phyloP scores from a whole-genome alignment of 306 rosid species.

The Citrullus mucosospermus region DNA sequence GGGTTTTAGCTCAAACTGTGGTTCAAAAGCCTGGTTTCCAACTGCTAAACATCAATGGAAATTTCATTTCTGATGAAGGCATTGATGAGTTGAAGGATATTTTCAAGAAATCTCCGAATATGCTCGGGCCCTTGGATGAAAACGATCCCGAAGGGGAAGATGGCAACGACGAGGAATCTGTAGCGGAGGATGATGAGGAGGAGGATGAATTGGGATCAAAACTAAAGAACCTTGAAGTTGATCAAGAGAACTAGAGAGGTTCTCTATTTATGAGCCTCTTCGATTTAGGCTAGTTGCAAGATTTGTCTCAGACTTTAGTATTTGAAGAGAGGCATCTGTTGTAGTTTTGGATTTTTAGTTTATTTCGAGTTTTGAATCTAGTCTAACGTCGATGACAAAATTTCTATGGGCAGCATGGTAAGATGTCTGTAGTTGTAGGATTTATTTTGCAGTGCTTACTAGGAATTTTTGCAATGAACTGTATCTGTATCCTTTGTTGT shows the following conservation, averaged over 20 bases:
- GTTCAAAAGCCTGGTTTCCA: conserved; percentile 55
- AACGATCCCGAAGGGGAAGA: conserved; percentile 80
- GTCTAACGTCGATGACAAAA: background rate
- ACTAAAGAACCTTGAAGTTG: conserved; percentile 73
- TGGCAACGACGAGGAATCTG: conserved; percentile 30
- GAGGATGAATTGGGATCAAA: conserved; percentile 57
- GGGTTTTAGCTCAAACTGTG: conserved; percentile 50
- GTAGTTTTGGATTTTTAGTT: background rate
- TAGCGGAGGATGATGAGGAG: conserved; percentile 28
- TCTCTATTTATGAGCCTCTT: background rate
- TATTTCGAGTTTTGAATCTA: background rate
- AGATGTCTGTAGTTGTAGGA: background rate
- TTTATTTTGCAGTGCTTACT: background rate
- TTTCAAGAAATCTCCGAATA: conserved; percentile 40
- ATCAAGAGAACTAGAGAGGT: conserved; percentile 15
- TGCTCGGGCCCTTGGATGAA: conserved; percentile 68
- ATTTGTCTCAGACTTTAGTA: background rate
- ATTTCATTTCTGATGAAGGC: conserved; percentile 72
- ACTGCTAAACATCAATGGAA: conserved; percentile 62
- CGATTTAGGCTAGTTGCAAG: background rate
- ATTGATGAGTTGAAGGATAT: conserved; percentile 50
- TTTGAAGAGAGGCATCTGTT: conserved; percentile 4
- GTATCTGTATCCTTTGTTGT: background rate
- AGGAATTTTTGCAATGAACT: background rate
- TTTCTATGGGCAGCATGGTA: background rate